These are phyloP conservation scores for Perilla frutescens DNA, from an alignment of 257 asterid genomes.

Conservation along the genomic window DNA sequence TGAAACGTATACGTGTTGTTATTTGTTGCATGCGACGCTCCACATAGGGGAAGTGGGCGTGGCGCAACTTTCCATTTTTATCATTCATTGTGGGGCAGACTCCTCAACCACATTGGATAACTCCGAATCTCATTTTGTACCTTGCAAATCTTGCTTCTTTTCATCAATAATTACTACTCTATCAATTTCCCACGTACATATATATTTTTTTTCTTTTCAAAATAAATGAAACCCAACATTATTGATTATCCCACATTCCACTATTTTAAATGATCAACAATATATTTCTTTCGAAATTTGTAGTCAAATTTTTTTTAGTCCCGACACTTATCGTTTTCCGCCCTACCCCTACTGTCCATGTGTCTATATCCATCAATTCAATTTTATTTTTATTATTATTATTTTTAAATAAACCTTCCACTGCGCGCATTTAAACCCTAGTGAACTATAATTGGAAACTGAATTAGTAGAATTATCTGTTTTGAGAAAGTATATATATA, in stretches of 20 bases:
- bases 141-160: slow-evolving; percentile 33
- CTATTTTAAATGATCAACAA: too few species aligned
- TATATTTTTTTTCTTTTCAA: background rate
- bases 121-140: slow-evolving; percentile 36
- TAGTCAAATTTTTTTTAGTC: background rate
- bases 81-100: background rate
- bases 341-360: slow-evolving; percentile 31
- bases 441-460: background rate
- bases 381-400: too few species aligned
- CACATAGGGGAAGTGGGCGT: slow-evolving; percentile 10
- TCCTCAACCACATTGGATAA: slow-evolving; percentile 28
- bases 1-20: too few species aligned
- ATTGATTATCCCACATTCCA: too few species aligned
- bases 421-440: slow-evolving; percentile 9
- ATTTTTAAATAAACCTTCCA: too few species aligned
- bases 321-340: slow-evolving; percentile 34
- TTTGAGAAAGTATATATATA: background rate
- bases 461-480: background rate
- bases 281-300: too few species aligned
- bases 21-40: slow-evolving; percentile 14
- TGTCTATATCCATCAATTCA: slow-evolving; percentile 21
- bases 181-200: background rate
- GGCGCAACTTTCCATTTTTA: slow-evolving; percentile 9
- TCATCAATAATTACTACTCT: slow-evolving; percentile 22
- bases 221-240: too few species aligned